Evolutionary conservation across 1,284 basidiomycete species (phyloP).

Genomic region (Malassezia vespertilionis): DNA sequence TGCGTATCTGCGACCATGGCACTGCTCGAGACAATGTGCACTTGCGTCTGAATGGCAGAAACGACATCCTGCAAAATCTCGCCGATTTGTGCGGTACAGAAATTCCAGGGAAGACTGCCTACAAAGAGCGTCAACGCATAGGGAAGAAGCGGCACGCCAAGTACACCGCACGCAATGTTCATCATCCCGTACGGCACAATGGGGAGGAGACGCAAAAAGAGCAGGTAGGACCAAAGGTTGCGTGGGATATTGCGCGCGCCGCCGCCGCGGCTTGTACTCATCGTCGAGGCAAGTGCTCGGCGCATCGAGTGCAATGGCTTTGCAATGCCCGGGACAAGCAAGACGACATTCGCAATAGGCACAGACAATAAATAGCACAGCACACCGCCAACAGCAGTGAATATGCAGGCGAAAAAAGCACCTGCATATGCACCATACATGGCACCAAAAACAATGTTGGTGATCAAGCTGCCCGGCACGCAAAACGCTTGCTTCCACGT

Average conservation of each 20-base stretch:
- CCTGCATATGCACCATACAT: constrained; percentile 43
- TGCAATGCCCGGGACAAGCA: constrained; percentile 31
- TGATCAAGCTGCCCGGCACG: constrained; percentile 41
- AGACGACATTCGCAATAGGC: constrained; percentile 31
- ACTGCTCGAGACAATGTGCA: constrained; percentile 2
- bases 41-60: constrained; percentile 20
- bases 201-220: constrained; percentile 41
- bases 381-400: constrained; percentile 41
- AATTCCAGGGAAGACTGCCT: constrained; percentile 45
- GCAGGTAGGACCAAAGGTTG: constrained; percentile 38
- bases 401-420: constrained; percentile 34
- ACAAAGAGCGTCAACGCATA: constrained; percentile 35
- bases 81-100: constrained; percentile 42
- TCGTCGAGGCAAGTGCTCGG: constrained; percentile 17
- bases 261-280: neutral
- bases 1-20: neutral
- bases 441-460: constrained; percentile 45
- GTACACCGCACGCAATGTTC: constrained; percentile 45
- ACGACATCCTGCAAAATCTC: constrained; percentile 41
- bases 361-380: constrained; percentile 39
- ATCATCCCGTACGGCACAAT: constrained; percentile 45
- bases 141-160: constrained; percentile 40
- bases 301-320: constrained; percentile 39
- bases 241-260: neutral
- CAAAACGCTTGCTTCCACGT: constrained; percentile 45